Evolutionary conservation across 2,329 filamentous ascomycete genomes (phyloP), one percentile per base, ranked within the genome.

Genomic region (Sarocladium oryzae): DNA sequence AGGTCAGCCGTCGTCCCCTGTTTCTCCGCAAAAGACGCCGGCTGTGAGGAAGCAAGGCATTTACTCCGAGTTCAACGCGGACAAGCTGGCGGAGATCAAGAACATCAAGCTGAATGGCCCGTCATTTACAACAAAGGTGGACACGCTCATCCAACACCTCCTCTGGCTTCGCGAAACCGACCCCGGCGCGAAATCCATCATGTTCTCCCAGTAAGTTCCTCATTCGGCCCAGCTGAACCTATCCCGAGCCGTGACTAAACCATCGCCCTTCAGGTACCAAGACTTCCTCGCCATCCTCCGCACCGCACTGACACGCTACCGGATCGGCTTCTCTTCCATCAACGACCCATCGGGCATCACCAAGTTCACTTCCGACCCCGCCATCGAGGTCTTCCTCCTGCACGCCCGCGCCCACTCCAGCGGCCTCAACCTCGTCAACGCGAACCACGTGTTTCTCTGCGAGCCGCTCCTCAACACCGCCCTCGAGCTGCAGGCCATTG

Each of bases 401-500:
- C 90, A 96, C 63, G 91, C 91, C 5, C 88, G 90, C 57, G 87
- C 89, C 0, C 89, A 96, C 63, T 86, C 89, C 0, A 91, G 88
- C 1, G 93, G 93, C 0, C 75, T 99, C 26, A 97, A 95, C 55
- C 78, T 99, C 0, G 86, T 96, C 57, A 92, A 95, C 60, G 93
- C 92, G 4, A 96, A 84, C 45, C 90, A 97, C 63, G 90, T 97
- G 1, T 95, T 97, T 62, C 78, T 99, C 4, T 96, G 90, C 65
- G 93, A 99, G 63, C 93, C 93, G 2, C 74, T 97, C 3, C 82
- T 97, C 58, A 96, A 97, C 63, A 92, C 92, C 0, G 90, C 91
- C 0, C 82, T 99, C 15, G 93, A 97, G 67, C 76, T 97, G 9
- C 93, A 99, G 66, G 92, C 91, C 13, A 95, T 97, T 61, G 91